Conservation (phyloP, 257 asterid species). For the Cinchona pubescens region DNA sequence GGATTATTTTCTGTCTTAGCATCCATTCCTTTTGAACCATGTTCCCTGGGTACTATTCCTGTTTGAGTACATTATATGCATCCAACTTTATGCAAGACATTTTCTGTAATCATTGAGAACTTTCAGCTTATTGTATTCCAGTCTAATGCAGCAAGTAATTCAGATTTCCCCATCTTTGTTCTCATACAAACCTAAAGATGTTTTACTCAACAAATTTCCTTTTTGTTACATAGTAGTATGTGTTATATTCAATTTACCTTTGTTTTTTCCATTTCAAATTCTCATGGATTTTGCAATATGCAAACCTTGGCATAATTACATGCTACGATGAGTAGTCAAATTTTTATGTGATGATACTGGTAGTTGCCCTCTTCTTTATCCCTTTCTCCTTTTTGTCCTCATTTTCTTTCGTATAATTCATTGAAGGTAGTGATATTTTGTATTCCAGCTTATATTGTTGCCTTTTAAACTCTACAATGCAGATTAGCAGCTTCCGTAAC, state of each 20-base stretch:
- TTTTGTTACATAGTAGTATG: background rate
- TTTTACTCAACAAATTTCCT: background rate
- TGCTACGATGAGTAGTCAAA: background rate
- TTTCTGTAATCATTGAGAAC: background rate
- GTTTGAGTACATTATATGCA: background rate
- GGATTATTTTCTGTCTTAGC: background rate
- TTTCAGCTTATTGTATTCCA: background rate
- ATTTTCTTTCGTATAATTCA: background rate
- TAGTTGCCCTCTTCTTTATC: background rate
- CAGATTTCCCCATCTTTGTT: background rate
- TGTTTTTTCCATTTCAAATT: background rate
- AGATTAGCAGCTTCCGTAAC: slow-evolving; percentile 95
- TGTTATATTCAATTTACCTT: too few relatives aligned
- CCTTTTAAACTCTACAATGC: slow-evolving; percentile 9
- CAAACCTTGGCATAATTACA: background rate
- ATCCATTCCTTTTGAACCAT: background rate
- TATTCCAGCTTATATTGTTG: background rate
- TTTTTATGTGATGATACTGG: background rate
- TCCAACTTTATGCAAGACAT: slow-evolving; percentile 1
- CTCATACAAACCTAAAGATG: background rate
- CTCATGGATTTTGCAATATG: background rate
- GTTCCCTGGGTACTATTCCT: background rate
- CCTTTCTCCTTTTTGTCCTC: background rate
- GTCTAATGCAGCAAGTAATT: background rate
- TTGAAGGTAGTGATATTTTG: background rate